A percentile compares a stretch with the other conserved stretches of the same genome.
Evolutionary conservation across 352 stramenopile species (phyloP).

Genomic region (Blastocystis sp.): DNA sequence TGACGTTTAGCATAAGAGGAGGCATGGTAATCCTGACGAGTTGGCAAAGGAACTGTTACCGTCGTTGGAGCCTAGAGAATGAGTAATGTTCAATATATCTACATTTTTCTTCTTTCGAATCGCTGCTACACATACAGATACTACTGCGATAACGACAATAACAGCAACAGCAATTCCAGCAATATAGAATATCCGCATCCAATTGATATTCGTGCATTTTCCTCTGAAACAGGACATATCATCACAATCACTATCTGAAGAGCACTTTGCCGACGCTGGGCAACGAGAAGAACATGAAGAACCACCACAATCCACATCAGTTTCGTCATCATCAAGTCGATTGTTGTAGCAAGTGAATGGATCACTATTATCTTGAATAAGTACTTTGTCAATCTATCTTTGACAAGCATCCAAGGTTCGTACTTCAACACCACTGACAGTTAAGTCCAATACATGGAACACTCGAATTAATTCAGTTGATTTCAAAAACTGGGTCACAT

Average conservation of each 20-base stretch:
- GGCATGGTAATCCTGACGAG: background rate
- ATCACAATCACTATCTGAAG: background rate
- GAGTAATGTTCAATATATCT: background rate
- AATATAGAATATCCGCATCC: conserved; percentile 49
- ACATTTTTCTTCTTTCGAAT: conserved; percentile 10
- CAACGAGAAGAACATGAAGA: background rate
- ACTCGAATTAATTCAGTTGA: background rate
- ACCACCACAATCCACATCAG: conserved; percentile 43
- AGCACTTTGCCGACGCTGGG: background rate
- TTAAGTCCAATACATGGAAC: conserved; percentile 6
- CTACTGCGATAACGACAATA: conserved; percentile 16
- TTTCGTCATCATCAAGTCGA: background rate
- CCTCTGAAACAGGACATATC: conserved; percentile 7
- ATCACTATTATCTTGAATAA: background rate
- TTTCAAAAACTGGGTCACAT: background rate
- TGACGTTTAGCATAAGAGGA: conserved; percentile 35
- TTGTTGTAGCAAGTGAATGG: conserved; percentile 30
- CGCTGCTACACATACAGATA: conserved; percentile 11
- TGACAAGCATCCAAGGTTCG: background rate
- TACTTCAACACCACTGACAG: background rate
- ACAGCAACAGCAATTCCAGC: conserved; percentile 25
- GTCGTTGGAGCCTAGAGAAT: conserved; percentile 1
- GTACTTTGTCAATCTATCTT: background rate
- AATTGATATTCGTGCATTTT: conserved; percentile 40
- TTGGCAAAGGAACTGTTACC: background rate